These are phyloP conservation scores for Aspergillus oerlinghausenensis DNA, from an alignment of 2,329 filamentous ascomycete species.

Conservation along the genomic window DNA sequence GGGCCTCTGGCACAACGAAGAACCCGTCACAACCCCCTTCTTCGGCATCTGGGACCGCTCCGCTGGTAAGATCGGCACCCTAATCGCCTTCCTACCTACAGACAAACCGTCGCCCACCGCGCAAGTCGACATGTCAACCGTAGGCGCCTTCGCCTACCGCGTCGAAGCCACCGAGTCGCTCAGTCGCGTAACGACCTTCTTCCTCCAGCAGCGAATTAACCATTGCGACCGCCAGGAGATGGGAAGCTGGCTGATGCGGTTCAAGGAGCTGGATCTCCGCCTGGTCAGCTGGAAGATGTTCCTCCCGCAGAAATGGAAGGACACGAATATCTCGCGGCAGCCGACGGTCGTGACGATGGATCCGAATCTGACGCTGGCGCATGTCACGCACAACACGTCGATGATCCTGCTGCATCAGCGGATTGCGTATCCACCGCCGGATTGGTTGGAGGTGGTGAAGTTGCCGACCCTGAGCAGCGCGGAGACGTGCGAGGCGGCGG, in stretches of 20 bases:
- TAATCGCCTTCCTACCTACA: slow-evolving; percentile 35
- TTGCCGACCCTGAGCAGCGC: slow-evolving; percentile 45
- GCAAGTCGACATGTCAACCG: slow-evolving; percentile 34
- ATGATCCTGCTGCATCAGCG: slow-evolving; percentile 49
- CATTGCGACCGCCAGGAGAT: slow-evolving; percentile 38
- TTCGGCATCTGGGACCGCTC: slow-evolving; percentile 46
- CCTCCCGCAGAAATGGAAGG: slow-evolving; percentile 41
- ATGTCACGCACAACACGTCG: slow-evolving; percentile 48
- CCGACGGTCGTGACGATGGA: slow-evolving; percentile 36
- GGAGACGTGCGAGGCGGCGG: slow-evolving; percentile 47
- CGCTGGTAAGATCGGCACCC: slow-evolving; percentile 36
- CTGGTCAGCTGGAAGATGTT: slow-evolving; percentile 48
- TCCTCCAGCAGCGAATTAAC: slow-evolving; percentile 43
- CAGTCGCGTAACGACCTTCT: slow-evolving; percentile 43
- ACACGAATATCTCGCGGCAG: slow-evolving; percentile 8
- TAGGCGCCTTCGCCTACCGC: slow-evolving; percentile 46
- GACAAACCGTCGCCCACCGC: slow-evolving; percentile 11
- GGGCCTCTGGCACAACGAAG: slow-evolving; percentile 37
- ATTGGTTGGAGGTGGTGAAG: slow-evolving; percentile 29
- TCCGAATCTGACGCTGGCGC: slow-evolving; percentile 48
- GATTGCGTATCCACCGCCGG: slow-evolving; percentile 42
- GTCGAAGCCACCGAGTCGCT: slow-evolving; percentile 47
- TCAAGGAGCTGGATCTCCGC: slow-evolving; percentile 47
- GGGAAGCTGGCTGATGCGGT: slow-evolving; percentile 43
- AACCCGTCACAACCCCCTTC: slow-evolving; percentile 40